Evolutionary conservation across 352 stramenopile genomes (phyloP).

Genomic region (Globisporangium abappressorium): DNA sequence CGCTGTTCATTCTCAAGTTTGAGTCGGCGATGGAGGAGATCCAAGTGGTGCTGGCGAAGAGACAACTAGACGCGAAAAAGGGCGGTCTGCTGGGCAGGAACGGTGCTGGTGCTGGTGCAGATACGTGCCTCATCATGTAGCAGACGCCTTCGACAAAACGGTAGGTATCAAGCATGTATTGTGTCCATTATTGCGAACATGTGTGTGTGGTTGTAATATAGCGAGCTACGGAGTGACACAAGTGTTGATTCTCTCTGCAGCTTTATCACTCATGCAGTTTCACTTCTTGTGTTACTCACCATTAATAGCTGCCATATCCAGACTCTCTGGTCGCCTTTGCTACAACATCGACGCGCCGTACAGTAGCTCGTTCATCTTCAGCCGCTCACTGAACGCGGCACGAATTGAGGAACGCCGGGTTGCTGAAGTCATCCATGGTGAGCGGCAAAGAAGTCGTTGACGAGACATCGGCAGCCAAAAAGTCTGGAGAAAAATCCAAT

Average conservation of each 20-base stretch:
- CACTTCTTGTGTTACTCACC: neutral
- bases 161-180: neutral
- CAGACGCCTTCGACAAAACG: neutral
- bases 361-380: neutral
- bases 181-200: neutral
- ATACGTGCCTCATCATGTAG: conserved; percentile 13
- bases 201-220: neutral
- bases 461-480: neutral
- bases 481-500: neutral
- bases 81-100: neutral
- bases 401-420: neutral
- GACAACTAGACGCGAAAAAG: conserved; percentile 26
- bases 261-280: neutral
- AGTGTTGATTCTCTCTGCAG: neutral
- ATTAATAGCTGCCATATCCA: too few species aligned
- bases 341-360: neutral
- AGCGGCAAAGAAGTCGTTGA: neutral
- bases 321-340: neutral
- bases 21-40: conserved; percentile 60
- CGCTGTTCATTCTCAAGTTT: conserved; percentile 62
- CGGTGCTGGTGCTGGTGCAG: neutral
- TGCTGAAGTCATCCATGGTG: neutral
- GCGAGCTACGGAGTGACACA: neutral
- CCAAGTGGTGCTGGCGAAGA: conserved; percentile 57
- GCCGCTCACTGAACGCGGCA: neutral